These are phyloP conservation scores for Claviceps spartinae DNA, from an alignment of 2,329 filamentous ascomycete species.

Conservation along the genomic window DNA sequence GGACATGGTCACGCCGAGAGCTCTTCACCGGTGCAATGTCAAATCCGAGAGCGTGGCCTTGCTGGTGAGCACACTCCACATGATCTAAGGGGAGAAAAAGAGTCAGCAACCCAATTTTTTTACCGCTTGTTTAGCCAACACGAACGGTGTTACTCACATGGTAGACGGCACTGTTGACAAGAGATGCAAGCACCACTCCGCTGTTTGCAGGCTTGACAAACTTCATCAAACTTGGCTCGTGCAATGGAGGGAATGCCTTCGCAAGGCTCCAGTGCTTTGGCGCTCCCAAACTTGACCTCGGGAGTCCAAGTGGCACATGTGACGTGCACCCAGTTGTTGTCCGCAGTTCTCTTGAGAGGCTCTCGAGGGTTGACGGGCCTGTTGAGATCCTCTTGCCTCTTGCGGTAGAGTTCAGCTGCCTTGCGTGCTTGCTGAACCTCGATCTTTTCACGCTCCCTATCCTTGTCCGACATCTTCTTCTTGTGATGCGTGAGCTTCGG, in stretches of 20 bases:
- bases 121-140: not conserved
- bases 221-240: conserved; percentile 55
- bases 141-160: conserved; percentile 24
- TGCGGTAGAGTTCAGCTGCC: conserved; percentile 68
- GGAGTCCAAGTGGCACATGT: conserved; percentile 84
- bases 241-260: conserved; percentile 83
- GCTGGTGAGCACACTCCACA: conserved; percentile 78
- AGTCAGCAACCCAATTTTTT: conserved; percentile 5
- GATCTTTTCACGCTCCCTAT: conserved; percentile 72
- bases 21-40: conserved; percentile 84
- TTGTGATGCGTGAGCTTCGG: conserved; percentile 38
- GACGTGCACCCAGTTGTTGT: conserved; percentile 98
- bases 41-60: conserved; percentile 74
- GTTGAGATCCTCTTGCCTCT: conserved; percentile 70
- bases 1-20: conserved; percentile 68
- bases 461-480: conserved; percentile 83
- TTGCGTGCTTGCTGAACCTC: conserved; percentile 75
- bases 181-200: conserved; percentile 64
- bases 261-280: conserved; percentile 66
- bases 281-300: conserved; percentile 84
- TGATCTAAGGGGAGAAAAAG: conserved; percentile 30
- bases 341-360: conserved; percentile 80
- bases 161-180: conserved; percentile 59
- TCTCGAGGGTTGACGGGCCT: conserved; percentile 76
- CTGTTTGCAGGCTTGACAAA: conserved; percentile 73